Evolutionary conservation across 2,329 filamentous ascomycete species (phyloP), one percentile per base, ranked within the genome.

Genomic region (Pyricularia pennisetigena): DNA sequence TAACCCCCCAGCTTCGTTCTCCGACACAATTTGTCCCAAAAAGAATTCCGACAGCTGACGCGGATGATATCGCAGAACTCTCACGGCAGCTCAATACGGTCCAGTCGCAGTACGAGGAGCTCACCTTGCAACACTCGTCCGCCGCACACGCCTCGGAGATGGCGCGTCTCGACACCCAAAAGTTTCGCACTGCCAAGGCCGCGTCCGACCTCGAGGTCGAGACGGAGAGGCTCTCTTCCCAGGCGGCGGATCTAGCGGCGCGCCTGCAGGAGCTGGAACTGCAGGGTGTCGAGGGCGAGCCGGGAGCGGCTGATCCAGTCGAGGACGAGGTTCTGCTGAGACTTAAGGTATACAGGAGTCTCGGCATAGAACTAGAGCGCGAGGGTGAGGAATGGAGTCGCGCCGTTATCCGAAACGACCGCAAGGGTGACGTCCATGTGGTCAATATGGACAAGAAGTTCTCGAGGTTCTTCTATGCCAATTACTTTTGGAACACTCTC

Each of bases 361-460:
- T 99, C 66, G 94, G 94, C 3, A 94, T 98, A 72, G 94, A 97
- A 72, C 87, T 96, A 69, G 92, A 97, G 80, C 78, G 86, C 70
- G 90, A 92, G 68, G 91, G 92, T 70, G 83, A 85, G 49, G 92
- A 93, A 76, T 97, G 94, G 81, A 89, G 86, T 73, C 91, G 92
- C 75, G 94, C 94, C 0, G 86, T 97, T 23, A 90, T 98, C 72
- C 83, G 93, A 70, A 97, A 97, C 76, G 89, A 89, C 70, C 85
- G 88, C 72, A 94, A 93, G 81, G 94, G 93, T 9, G 94, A 98
- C 76, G 93, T 98, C 67, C 92, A 97, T 77, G 92, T 98, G 66
- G 90, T 99, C 70, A 97, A 97, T 75, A 89, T 99, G 77, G 94
- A 98, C 74, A 89, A 91, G 74, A 97, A 95, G 80, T 94, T 97